These are phyloP conservation scores for Protomyces inundatus DNA, from an alignment of 1,139 yeast species.

Conservation along the genomic window DNA sequence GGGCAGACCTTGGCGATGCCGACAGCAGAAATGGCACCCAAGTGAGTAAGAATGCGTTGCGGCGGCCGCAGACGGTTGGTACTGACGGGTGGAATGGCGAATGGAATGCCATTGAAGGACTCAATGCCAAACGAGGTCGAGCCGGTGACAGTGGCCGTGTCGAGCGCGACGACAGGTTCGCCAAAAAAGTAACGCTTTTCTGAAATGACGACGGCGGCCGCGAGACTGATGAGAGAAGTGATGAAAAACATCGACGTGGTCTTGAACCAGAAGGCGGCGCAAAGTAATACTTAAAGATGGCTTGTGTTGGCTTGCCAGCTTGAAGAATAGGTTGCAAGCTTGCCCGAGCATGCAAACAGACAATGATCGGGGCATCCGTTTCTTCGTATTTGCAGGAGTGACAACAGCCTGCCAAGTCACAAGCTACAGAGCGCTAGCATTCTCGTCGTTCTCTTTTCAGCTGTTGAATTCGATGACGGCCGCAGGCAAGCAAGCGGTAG, in stretches of 20 bases:
- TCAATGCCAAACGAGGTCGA: neutral
- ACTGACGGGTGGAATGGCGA: slow-evolving; percentile 24
- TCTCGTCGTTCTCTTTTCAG: no score
- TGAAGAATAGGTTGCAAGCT: no score
- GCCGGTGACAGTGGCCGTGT: neutral
- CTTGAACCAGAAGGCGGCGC: no score
- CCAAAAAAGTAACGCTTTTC: neutral
- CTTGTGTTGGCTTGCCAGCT: no score
- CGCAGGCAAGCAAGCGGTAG: no score
- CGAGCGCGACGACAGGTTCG: neutral
- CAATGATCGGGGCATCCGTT: no score
- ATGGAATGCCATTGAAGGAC: slow-evolving; percentile 12
- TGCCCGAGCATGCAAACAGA: no score
- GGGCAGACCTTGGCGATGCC: neutral
- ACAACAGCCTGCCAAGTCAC: no score
- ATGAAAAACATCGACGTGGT: neutral
- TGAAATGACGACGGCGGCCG: neutral
- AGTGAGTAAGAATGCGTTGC: slow-evolving; percentile 2
- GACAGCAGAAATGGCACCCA: slow-evolving; percentile 11
- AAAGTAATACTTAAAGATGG: no score
- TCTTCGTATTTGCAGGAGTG: no score
- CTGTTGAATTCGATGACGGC: no score
- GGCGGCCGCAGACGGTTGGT: neutral
- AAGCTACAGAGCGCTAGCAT: no score
- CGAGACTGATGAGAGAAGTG: neutral